Evolutionary conservation across 2,329 filamentous ascomycete genomes (phyloP).

Genomic region (Fusarium sp.): DNA sequence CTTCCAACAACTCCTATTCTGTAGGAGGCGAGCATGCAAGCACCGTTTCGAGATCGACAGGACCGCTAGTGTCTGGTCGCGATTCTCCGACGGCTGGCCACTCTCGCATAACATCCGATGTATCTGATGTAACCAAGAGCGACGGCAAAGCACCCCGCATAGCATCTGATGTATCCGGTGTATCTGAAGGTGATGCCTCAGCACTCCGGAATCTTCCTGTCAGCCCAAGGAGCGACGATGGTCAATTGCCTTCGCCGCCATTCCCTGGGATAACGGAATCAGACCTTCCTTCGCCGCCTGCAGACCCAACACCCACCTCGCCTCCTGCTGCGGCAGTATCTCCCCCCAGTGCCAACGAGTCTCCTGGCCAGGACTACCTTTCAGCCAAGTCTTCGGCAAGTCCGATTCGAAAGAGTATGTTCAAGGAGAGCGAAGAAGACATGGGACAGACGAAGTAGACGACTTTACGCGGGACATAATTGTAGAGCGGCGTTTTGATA

Average conservation of each 20-base stretch:
- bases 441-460: slow-evolving; percentile 48
- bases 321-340: slow-evolving; percentile 36
- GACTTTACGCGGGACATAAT: neutral
- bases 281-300: slow-evolving; percentile 32
- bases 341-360: slow-evolving; percentile 51
- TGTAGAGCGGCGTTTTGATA: slow-evolving; percentile 40
- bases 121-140: slow-evolving; percentile 38
- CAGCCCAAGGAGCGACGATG: slow-evolving; percentile 40
- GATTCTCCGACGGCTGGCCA: slow-evolving; percentile 31
- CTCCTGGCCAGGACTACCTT: slow-evolving; percentile 49
- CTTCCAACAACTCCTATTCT: slow-evolving; percentile 48
- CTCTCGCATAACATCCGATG: slow-evolving; percentile 41
- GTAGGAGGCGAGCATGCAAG: slow-evolving; percentile 44
- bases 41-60: slow-evolving; percentile 50
- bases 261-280: slow-evolving; percentile 18
- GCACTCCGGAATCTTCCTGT: slow-evolving; percentile 41
- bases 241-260: slow-evolving; percentile 17
- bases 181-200: slow-evolving; percentile 41
- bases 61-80: slow-evolving; percentile 19
- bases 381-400: slow-evolving; percentile 45
- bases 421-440: slow-evolving; percentile 60
- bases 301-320: slow-evolving; percentile 24
- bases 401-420: slow-evolving; percentile 58
- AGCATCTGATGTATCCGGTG: slow-evolving; percentile 46
- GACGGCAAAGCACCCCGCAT: slow-evolving; percentile 28